Evolutionary conservation across 345 rosid species (phyloP), one percentile per base, ranked within the genome.

Genomic region (Crucihimalaya himalaica): DNA sequence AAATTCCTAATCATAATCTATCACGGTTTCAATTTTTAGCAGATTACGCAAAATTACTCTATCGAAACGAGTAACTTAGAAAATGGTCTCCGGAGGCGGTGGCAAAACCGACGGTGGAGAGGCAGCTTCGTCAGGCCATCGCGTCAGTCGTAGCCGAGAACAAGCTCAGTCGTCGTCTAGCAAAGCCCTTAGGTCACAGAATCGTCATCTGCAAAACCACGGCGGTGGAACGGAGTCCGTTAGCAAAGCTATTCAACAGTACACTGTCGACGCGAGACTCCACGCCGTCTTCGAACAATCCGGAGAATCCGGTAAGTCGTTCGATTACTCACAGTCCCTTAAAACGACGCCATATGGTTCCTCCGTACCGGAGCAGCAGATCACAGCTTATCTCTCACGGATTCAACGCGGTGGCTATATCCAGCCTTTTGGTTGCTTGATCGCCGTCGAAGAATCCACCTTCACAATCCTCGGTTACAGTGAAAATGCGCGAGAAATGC

Each of bases 261-360:
- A 84, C 89, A 94, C 96, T 0, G 90, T 85, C 13, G 98, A 94
- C 60, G 98, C 98, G 3, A 89, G 87, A 5, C 96, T 94, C 29
- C 97, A 94, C 62, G 98, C 97, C 45, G 97, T 86, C 35, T 94
- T 89, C 65, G 98, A 94, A 61, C 93, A 83, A 48, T 91, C 98
- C 2, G 93, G 98, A 0, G 96, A 83, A 66, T 89, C 95, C 0
- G 95, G 98, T 18, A 91, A 83, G 84, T 89, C 92, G 4, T 94
- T 91, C 62, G 93, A 94, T 64, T 91, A 91, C 80, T 87, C 97
- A 0, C 93, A 86, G 25, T 89, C 97, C 0, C 80, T 89, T 0
- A 83, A 79, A 72, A 85, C 90, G 37, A 79, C 87, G 6, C 78
- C 83, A 60, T 85, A 83, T 14, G 55, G 53, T 0, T 59, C 78